Percentiles rank a stretch among this genome's conserved stretches.
Conservation (phyloP, 805 yeast genomes). For the Torulaspora delbrueckii region DNA sequence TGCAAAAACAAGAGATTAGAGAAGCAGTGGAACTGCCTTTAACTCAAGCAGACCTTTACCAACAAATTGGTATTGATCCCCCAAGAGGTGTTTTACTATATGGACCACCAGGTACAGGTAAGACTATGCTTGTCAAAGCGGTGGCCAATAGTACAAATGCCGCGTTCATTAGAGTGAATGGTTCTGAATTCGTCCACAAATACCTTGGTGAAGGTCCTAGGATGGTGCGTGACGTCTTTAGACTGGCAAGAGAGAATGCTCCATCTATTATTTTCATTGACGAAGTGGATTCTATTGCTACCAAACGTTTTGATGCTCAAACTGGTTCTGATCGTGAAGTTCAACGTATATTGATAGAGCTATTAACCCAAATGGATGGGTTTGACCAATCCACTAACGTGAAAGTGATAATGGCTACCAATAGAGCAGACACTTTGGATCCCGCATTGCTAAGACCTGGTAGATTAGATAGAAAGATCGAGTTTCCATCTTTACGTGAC, state of each 20-base stretch:
- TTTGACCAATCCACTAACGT: conserved; percentile 94
- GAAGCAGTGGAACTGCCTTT: conserved; percentile 97
- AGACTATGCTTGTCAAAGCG: conserved; percentile 97
- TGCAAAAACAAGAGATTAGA: conserved; percentile 98
- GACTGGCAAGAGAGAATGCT: conserved; percentile 94
- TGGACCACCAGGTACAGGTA: conserved; percentile 99
- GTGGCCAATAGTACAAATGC: conserved; percentile 97
- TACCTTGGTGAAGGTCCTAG: conserved; percentile 99
- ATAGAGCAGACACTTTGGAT: conserved; percentile 98
- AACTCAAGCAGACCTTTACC: conserved; percentile 91
- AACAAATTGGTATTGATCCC: conserved; percentile 97
- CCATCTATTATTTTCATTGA: conserved; percentile 97
- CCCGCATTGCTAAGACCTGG: conserved; percentile 99
- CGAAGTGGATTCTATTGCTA: conserved; percentile 98
- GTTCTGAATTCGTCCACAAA: conserved; percentile 97
- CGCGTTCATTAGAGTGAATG: conserved; percentile 91
- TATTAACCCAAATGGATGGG: conserved; percentile 98
- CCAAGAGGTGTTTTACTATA: conserved; percentile 96
- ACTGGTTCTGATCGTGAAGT: conserved; percentile 99
- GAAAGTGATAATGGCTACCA: conserved; percentile 98
- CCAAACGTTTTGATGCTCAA: conserved; percentile 98
- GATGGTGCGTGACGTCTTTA: conserved; percentile 97
- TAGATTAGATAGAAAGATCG: conserved; percentile 95
- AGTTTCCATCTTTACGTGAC: conserved; percentile 92
- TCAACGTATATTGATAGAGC: conserved; percentile 92